Evolutionary conservation across 805 yeast genomes (phyloP), one percentile per base, ranked within the genome.

Genomic region (Kodamaea lidongshanica): DNA sequence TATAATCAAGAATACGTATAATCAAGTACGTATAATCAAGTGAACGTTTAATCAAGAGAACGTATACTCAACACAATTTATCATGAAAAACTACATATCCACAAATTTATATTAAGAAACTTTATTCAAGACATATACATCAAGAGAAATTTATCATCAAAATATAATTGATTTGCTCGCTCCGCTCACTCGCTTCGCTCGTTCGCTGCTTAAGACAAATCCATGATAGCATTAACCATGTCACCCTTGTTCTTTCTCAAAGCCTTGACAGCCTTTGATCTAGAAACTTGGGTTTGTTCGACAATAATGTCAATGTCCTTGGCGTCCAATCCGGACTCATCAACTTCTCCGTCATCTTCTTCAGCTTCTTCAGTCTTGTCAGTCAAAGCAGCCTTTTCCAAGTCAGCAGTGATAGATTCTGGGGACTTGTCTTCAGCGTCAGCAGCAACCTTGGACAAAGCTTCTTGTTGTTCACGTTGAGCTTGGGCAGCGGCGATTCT

Each of bases 211-310:
- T 61, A 64, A 39, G 69, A 62, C 61, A 81, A 70, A 44, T 82
- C 77, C 95, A 89, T 85, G 62, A 89, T 86, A 48, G 97, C 89
- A 60, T 88, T 87, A 58, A 92, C 96, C 66, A 92, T 79, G 62
- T 92, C 97, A 62, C 88, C 87, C 50, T 83, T 74, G 72, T 88
- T 86, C 46, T 74, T 79, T 61, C 72, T 81, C 62, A 92, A 74
- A 49, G 96, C 95, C 63, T 81, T 82, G 50, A 77, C 84, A 44
- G 97, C 97, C 73, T 85, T 84, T 50, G 75, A 77, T 70, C 87
- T 79, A 34, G 95, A 74, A 41, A 78, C 92, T 53, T 77, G 80
- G 52, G 96, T 82, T 72, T 89, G 98, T 58, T 86, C 92, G 57
- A 81, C 72, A 52, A 92, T 82, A 57, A 92, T 72, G 46, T 79